Evolutionary conservation across 2,329 filamentous ascomycete species (phyloP).

Genomic region (Aspergillus calidoustus): DNA sequence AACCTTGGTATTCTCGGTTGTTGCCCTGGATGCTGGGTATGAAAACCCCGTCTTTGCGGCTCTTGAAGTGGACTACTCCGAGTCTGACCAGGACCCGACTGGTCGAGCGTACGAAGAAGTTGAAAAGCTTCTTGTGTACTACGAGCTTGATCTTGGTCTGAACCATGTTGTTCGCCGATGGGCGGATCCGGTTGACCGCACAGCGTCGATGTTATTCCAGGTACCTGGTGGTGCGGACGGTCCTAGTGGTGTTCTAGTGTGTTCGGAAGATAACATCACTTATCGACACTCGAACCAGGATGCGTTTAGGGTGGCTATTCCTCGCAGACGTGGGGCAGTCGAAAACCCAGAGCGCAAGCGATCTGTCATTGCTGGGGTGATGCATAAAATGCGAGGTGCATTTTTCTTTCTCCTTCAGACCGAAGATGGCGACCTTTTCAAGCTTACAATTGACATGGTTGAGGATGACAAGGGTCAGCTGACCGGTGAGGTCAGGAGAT

Average conservation of each 20-base stretch:
- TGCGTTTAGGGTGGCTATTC: constrained; percentile 85
- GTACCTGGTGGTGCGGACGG: constrained; percentile 93
- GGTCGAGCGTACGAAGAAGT: constrained; percentile 79
- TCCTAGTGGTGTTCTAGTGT: constrained; percentile 92
- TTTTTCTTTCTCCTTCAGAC: constrained; percentile 98
- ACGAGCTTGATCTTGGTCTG: constrained; percentile 92
- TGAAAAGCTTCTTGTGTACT: constrained; percentile 93
- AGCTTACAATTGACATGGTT: constrained; percentile 89
- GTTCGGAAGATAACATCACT: constrained; percentile 90
- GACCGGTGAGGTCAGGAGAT: constrained; percentile 77
- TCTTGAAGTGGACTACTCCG: constrained; percentile 89
- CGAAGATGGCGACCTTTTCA: constrained; percentile 98
- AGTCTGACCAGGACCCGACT: constrained; percentile 87
- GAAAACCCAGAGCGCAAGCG: constrained; percentile 93
- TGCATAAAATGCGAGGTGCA: constrained; percentile 94
- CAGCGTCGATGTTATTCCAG: constrained; percentile 88
- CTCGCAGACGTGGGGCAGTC: constrained; percentile 80
- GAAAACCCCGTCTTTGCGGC: constrained; percentile 96
- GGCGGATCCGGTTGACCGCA: constrained; percentile 90
- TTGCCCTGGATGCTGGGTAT: constrained; percentile 91
- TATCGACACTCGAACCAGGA: constrained; percentile 97
- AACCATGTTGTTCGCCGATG: constrained; percentile 98
- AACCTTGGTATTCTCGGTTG: constrained; percentile 84
- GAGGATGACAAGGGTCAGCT: constrained; percentile 76
- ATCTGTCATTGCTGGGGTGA: constrained; percentile 85